Conservation (phyloP, 148 eudicot species). For the Camellia sinensis region DNA sequence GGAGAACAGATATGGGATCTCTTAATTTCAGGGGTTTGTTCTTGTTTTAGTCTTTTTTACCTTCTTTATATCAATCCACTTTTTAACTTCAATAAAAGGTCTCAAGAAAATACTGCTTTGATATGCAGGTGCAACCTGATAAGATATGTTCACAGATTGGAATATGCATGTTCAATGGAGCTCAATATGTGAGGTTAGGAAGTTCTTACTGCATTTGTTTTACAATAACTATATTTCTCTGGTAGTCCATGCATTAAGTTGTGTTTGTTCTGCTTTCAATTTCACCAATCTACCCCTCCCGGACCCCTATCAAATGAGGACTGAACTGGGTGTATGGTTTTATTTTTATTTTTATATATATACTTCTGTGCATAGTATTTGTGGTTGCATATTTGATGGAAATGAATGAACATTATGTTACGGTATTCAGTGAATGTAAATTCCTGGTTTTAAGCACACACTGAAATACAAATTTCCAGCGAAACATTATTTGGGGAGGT, state of each 20-base stretch:
- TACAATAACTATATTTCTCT: background rate
- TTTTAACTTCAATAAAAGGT: background rate
- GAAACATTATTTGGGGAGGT: background rate
- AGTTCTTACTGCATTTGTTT: background rate
- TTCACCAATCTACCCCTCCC: too few species aligned
- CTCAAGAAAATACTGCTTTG: background rate
- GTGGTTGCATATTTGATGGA: background rate
- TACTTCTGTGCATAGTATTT: background rate
- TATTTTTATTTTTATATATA: background rate
- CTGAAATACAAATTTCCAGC: background rate
- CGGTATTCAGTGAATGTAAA: background rate
- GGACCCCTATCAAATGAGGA: too few species aligned
- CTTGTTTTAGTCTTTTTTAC: background rate
- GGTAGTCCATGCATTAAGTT: background rate
- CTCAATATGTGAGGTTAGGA: slow-evolving; percentile 44
- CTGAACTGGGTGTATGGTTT: too few species aligned
- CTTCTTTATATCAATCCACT: slow-evolving; percentile 1
- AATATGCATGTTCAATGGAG: slow-evolving; percentile 43
- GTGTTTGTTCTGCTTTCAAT: background rate
- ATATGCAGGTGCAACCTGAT: slow-evolving; percentile 57
- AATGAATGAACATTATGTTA: background rate
- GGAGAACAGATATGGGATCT: slow-evolving; percentile 88
- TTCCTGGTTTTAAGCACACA: background rate
- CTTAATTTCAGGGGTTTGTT: slow-evolving; percentile 62
- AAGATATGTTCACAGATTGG: slow-evolving; percentile 60